A percentile compares a stretch with the other conserved stretches of the same genome.
Conservation (phyloP, 176 grass and related monocot genomes). For the Coix lacrymajobi region DNA sequence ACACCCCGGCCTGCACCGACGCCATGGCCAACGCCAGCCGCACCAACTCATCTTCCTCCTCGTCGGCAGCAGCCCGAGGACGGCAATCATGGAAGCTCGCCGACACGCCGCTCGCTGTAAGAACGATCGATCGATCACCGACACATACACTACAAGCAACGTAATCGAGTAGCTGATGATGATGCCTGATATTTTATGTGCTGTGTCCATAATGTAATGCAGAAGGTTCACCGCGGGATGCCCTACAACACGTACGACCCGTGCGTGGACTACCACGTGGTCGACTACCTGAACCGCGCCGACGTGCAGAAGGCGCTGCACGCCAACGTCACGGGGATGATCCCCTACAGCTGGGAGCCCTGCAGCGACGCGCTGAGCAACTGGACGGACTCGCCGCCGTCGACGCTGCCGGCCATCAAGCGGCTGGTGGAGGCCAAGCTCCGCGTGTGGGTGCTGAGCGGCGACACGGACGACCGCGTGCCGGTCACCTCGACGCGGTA, state of each 20-base stretch:
- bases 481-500: slow-evolving; percentile 63
- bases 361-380: slow-evolving; percentile 57
- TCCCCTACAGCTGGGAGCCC: slow-evolving; percentile 64
- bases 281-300: slow-evolving; percentile 62
- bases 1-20: slow-evolving; percentile 53
- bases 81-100: slow-evolving; percentile 1
- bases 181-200: not conserved
- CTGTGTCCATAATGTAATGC: not conserved
- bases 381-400: not conserved
- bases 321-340: slow-evolving; percentile 66
- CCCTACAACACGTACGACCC: slow-evolving; percentile 64
- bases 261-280: slow-evolving; percentile 38
- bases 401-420: slow-evolving; percentile 26
- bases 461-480: slow-evolving; percentile 63
- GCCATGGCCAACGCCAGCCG: not conserved
- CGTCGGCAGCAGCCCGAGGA: too few species aligned
- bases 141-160: too few species aligned
- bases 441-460: slow-evolving; percentile 52
- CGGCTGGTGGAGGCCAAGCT: slow-evolving; percentile 26
- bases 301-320: slow-evolving; percentile 86
- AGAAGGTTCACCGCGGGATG: not conserved
- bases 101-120: not conserved
- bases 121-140: not conserved
- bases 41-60: not conserved
- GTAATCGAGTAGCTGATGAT: too few species aligned